These are phyloP conservation scores for Tulasnella sp. DNA, from an alignment of 768 basidiomycete genomes.

Conservation along the genomic window DNA sequence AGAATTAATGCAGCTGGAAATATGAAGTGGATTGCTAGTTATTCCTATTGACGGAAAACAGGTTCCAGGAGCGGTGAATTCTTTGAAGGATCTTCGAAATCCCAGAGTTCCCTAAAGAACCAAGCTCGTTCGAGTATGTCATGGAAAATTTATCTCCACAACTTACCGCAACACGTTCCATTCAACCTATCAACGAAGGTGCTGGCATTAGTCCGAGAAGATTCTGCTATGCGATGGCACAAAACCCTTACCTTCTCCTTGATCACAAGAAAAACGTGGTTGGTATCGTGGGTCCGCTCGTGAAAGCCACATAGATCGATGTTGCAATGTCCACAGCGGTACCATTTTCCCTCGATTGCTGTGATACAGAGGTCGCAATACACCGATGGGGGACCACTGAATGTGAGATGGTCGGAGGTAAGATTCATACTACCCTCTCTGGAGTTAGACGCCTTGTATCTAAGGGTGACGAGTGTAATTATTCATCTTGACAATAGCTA, in stretches of 20 bases:
- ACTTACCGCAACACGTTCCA: not conserved
- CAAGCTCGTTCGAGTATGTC: not conserved
- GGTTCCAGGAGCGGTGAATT: not conserved
- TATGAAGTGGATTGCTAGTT: too few relatives aligned
- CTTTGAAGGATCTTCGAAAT: not conserved
- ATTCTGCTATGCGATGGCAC: not conserved
- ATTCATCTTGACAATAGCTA: not conserved
- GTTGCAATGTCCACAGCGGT: constrained; percentile 81
- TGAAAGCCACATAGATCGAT: constrained; percentile 82
- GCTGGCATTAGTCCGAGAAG: not conserved
- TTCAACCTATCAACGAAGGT: not conserved
- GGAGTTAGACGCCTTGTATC: not conserved
- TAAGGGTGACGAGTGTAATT: too few relatives aligned
- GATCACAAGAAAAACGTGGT: constrained; percentile 82
- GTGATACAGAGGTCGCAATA: constrained; percentile 74
- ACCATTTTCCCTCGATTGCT: constrained; percentile 83
- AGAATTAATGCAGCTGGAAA: too few relatives aligned
- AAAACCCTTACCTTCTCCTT: constrained; percentile 62
- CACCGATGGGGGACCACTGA: constrained; percentile 37
- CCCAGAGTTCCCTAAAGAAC: not conserved
- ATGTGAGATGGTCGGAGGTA: constrained; percentile 47
- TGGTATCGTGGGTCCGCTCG: constrained; percentile 73
- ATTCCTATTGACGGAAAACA: not conserved
- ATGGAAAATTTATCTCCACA: not conserved
- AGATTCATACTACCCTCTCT: constrained; percentile 50